phyloP scores from a whole-genome alignment of 208 protist species.

The Acanthamoeba royreba region DNA sequence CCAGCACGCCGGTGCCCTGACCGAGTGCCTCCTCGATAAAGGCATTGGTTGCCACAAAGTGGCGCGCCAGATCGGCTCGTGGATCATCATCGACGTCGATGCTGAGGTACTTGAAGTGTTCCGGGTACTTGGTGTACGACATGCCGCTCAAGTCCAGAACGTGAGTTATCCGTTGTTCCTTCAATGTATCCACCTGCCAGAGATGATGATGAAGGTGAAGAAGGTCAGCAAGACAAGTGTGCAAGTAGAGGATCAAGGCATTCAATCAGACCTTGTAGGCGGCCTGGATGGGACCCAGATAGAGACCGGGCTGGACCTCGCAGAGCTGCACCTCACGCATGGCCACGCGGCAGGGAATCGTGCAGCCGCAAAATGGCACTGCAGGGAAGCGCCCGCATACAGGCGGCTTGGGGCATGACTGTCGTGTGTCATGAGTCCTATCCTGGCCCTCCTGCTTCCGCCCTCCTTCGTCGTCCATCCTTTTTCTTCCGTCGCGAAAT shows the following conservation, averaged over 20 bases:
- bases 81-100: neutral
- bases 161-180: neutral
- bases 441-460: too few relatives aligned
- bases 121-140: neutral
- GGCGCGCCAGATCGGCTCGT: neutral
- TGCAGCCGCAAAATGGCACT: neutral
- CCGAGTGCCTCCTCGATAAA: constrained; percentile 3
- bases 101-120: neutral
- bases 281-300: neutral
- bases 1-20: neutral
- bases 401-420: too few relatives aligned
- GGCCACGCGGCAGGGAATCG: neutral
- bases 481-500: too few relatives aligned
- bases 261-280: neutral
- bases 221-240: too few relatives aligned
- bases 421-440: too few relatives aligned
- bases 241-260: neutral
- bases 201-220: too few relatives aligned
- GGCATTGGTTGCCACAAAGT: neutral
- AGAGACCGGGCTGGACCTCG: neutral
- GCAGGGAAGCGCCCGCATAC: neutral
- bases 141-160: neutral
- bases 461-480: too few relatives aligned
- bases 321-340: neutral
- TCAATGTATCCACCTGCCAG: neutral